Evolutionary conservation across 2,329 filamentous ascomycete genomes (phyloP).

Genomic region (Aciculosporium take): DNA sequence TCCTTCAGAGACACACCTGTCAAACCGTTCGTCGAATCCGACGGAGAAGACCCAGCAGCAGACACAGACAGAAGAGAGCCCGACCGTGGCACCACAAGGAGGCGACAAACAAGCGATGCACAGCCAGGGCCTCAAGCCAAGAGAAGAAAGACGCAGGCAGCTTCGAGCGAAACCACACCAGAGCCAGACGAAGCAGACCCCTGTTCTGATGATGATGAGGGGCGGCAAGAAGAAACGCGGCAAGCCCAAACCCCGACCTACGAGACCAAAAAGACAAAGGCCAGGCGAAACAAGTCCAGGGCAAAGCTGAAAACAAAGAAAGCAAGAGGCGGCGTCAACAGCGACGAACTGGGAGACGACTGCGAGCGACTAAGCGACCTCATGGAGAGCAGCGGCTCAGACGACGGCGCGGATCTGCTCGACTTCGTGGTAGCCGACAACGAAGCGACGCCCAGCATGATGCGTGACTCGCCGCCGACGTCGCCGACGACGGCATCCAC

Average conservation of each 20-base stretch:
- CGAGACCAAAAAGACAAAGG: constrained; percentile 11
- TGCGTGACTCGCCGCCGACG: constrained; percentile 17
- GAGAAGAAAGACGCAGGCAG: constrained; percentile 7
- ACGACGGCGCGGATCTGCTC: constrained; percentile 34
- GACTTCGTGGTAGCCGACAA: constrained; percentile 45
- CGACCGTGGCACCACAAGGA: constrained; percentile 1
- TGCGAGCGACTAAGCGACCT: constrained; percentile 35
- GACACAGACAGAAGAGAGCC: constrained; percentile 5
- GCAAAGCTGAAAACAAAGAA: constrained; percentile 5
- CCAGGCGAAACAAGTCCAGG: constrained; percentile 12
- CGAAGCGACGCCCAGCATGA: constrained; percentile 22
- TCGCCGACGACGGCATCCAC: constrained; percentile 12
- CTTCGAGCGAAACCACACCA: background rate
- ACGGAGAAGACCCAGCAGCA: constrained; percentile 18
- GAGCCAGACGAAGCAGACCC: constrained; percentile 10
- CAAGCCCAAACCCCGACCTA: constrained; percentile 1
- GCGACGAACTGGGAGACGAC: constrained; percentile 37
- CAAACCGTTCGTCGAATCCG: constrained; percentile 28
- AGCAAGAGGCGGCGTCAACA: constrained; percentile 20
- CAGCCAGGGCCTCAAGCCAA: constrained; percentile 8
- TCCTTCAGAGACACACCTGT: constrained; percentile 30
- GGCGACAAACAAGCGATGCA: background rate
- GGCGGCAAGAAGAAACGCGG: constrained; percentile 1
- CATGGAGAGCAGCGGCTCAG: constrained; percentile 31
- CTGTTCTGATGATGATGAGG: constrained; percentile 10